A percentile compares a stretch with the other conserved stretches of the same genome.
These are phyloP conservation scores for Gamarada debralockiae DNA, from an alignment of 495 filamentous ascomycete species.

Conservation along the genomic window DNA sequence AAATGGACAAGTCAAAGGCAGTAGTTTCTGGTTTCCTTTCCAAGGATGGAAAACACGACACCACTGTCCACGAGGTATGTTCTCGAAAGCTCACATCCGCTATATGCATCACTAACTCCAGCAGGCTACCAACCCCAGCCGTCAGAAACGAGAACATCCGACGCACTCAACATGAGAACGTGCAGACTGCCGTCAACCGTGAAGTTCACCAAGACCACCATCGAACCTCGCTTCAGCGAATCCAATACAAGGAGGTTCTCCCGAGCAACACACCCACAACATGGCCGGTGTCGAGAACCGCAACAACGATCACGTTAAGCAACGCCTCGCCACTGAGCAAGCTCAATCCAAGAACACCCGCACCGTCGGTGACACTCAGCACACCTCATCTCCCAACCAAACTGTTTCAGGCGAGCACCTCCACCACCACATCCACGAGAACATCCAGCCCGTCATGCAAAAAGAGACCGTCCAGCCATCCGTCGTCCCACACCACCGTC, in stretches of 20 bases:
- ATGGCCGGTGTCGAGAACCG: slow-evolving; percentile 49
- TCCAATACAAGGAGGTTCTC: slow-evolving; percentile 41
- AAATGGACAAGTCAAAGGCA: slow-evolving; percentile 55
- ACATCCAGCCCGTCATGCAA: slow-evolving; percentile 61
- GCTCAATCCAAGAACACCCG: slow-evolving; percentile 47
- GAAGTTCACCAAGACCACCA: slow-evolving; percentile 60
- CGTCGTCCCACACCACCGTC: slow-evolving; percentile 63
- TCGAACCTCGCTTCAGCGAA: slow-evolving; percentile 50
- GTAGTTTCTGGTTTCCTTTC: slow-evolving; percentile 49
- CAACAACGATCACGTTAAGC: slow-evolving; percentile 41
- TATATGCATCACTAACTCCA: slow-evolving; percentile 1
- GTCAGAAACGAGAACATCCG: slow-evolving; percentile 53
- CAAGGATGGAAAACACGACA: slow-evolving; percentile 55
- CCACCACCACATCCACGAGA: slow-evolving; percentile 61
- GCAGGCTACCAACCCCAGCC: slow-evolving; percentile 51
- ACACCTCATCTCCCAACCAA: slow-evolving; percentile 40
- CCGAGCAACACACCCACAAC: slow-evolving; percentile 47
- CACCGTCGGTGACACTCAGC: slow-evolving; percentile 39
- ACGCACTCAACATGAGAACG: slow-evolving; percentile 47
- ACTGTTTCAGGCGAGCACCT: slow-evolving; percentile 56
- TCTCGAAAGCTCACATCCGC: neutral
- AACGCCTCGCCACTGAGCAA: slow-evolving; percentile 42
- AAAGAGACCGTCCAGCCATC: slow-evolving; percentile 62
- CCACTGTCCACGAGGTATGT: slow-evolving; percentile 50
- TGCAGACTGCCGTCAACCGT: slow-evolving; percentile 52